Evolutionary conservation across 2,329 filamentous ascomycete genomes (phyloP).

Genomic region (Uncinocarpus reesii): DNA sequence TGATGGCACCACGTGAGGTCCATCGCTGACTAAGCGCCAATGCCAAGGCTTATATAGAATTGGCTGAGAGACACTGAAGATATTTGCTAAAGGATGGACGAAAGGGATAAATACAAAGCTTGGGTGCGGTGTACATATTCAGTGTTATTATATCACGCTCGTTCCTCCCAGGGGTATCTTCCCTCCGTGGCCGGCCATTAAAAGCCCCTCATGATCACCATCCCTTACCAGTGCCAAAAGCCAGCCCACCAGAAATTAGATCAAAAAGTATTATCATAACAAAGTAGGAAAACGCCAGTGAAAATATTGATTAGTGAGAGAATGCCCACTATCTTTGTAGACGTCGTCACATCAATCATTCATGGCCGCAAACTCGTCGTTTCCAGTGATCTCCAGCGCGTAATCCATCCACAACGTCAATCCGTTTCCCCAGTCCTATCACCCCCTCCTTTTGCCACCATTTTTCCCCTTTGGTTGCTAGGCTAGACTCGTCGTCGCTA

Average conservation of each 20-base stretch:
- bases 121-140: background rate
- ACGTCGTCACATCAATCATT: slow-evolving; percentile 27
- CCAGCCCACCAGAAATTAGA: background rate
- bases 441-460: slow-evolving; percentile 63
- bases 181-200: background rate
- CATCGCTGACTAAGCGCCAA: slow-evolving; percentile 1
- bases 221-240: background rate
- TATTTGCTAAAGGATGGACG: too few relatives aligned
- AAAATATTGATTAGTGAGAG: too few relatives aligned
- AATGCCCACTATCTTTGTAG: background rate
- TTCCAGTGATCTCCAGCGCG: slow-evolving; percentile 80
- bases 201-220: background rate
- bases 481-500: slow-evolving; percentile 52
- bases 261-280: background rate
- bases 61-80: too few relatives aligned
- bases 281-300: background rate
- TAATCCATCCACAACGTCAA: slow-evolving; percentile 76
- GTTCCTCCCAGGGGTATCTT: background rate
- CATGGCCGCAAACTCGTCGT: slow-evolving; percentile 59
- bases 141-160: background rate
- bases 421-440: slow-evolving; percentile 74
- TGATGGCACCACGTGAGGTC: slow-evolving; percentile 23
- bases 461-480: slow-evolving; percentile 29
- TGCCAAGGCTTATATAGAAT: too few relatives aligned
- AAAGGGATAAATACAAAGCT: too few relatives aligned